These are phyloP conservation scores for Ganoderma multipileum DNA, from an alignment of 1,284 basidiomycete species.

Conservation along the genomic window DNA sequence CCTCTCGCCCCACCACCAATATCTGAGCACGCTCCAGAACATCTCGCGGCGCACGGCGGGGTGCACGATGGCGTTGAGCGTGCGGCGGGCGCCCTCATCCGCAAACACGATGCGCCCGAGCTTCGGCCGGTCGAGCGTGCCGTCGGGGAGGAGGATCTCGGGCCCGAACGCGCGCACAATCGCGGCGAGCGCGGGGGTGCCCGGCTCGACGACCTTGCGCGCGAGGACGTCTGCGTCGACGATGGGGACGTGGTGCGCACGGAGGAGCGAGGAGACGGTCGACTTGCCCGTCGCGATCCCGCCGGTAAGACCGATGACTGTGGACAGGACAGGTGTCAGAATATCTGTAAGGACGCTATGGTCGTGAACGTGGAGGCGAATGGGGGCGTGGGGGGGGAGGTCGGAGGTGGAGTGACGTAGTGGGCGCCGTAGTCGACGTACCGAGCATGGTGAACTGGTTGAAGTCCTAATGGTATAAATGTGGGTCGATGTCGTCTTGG, in stretches of 20 bases:
- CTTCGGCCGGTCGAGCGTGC: constrained; percentile 82
- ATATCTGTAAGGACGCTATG: background rate
- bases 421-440: constrained; percentile 8
- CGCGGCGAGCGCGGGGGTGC: constrained; percentile 73
- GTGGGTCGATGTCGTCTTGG: background rate
- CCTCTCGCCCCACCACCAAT: constrained; percentile 83
- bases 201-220: constrained; percentile 87
- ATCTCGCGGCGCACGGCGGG: constrained; percentile 86
- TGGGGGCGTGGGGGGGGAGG: too few relatives aligned
- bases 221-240: constrained; percentile 95
- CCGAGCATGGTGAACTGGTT: constrained; percentile 23
- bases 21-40: constrained; percentile 69
- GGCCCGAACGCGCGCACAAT: constrained; percentile 80
- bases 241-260: constrained; percentile 73
- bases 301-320: constrained; percentile 95
- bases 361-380: background rate
- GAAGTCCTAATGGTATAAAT: background rate
- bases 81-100: constrained; percentile 73
- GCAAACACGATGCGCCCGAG: constrained; percentile 89
- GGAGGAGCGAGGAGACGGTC: constrained; percentile 83
- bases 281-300: constrained; percentile 98
- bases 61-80: constrained; percentile 89
- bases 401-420: constrained; percentile 6
- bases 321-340: background rate
- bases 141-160: constrained; percentile 71